A percentile compares a stretch with the other conserved stretches of the same genome.
phyloP scores from a whole-genome alignment of 192 early-diverging fungal genomes.

The Entomortierella chlamydospora region DNA sequence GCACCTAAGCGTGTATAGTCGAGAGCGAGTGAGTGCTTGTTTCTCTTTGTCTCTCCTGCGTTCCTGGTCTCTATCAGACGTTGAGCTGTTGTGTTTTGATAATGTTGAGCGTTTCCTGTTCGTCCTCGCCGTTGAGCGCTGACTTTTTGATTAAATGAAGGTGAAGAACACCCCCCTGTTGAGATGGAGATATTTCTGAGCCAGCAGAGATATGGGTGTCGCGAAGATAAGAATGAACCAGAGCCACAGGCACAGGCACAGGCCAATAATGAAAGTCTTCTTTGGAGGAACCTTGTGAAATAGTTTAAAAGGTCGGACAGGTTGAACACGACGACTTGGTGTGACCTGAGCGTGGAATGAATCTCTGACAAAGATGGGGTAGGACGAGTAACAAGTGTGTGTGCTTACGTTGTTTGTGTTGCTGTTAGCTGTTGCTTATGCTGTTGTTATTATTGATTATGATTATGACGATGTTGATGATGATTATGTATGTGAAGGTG shows the following conservation, averaged over 20 bases:
- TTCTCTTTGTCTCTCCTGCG: not conserved
- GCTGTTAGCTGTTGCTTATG: not conserved
- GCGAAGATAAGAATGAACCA: not conserved
- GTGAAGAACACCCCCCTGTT: no score
- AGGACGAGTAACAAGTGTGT: no score
- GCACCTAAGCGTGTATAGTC: not conserved
- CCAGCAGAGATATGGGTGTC: no score
- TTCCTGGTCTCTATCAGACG: not conserved
- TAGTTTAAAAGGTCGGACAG: not conserved
- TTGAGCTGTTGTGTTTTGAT: not conserved
- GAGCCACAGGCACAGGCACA: not conserved
- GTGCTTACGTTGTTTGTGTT: no score
- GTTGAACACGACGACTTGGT: not conserved
- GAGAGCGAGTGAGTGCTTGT: not conserved
- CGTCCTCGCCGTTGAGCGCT: not conserved
- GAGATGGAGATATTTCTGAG: not conserved
- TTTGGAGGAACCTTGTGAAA: not conserved
- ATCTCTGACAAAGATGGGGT: not conserved
- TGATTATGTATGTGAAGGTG: no score
- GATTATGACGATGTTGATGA: no score
- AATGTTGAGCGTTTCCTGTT: not conserved
- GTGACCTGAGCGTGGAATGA: not conserved
- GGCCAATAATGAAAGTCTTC: not conserved
- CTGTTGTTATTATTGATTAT: not conserved
- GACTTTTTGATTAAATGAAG: no score